Evolutionary conservation across 2,329 filamentous ascomycete genomes (phyloP), one percentile per base, ranked within the genome.

Genomic region (Paracoccidioides brasiliensis): DNA sequence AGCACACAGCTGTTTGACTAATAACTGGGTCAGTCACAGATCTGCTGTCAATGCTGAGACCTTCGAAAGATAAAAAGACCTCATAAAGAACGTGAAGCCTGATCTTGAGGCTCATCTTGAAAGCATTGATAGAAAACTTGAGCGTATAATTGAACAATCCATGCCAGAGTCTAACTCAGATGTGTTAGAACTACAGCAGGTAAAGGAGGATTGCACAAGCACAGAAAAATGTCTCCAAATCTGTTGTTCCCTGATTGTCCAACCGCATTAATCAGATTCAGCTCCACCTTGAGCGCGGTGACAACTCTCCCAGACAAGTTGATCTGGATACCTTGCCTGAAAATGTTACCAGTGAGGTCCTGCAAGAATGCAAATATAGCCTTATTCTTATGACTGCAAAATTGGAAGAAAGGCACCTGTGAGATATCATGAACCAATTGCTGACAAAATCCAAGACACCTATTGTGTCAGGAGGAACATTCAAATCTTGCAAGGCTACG

Each of bases 311-410:
- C 40, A 10, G 40, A 41, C 12, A 41, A 10, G 49, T 49, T 56
- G 51, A 51, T 48, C 44, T 54, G 33, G 54, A 52, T 53, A 55
- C 53, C 5, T 59, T 61, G n/a, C 60, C 68, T 32, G 64, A 69
- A 60, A 61, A 43, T 52, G 54, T 71, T 55, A 68, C 64, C 14
- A 65, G 61, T 48, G 61, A 66, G 43, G 64, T 67, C 55, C 59
- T 72, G 52, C 63, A 68, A 50, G 68, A 70, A 64, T 72, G 66
- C 61, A 67, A 66, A 61, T 61, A 63, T 52, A 68, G 60, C 56
- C 63, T 72, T 51, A 28, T 43, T 59, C 41, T 55, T 40, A 67
- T 63, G 37, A 54, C 61, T 53, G 54, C 59, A 6, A 67, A 69
- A 58, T 56, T 70, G 46, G 66, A 69, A 59, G 61, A 58, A 48